Percentiles rank a stretch among this genome's conserved stretches.
These are phyloP conservation scores for Catenaria anguillulae DNA, from an alignment of 371 early-diverging fungal species.

Conservation along the genomic window DNA sequence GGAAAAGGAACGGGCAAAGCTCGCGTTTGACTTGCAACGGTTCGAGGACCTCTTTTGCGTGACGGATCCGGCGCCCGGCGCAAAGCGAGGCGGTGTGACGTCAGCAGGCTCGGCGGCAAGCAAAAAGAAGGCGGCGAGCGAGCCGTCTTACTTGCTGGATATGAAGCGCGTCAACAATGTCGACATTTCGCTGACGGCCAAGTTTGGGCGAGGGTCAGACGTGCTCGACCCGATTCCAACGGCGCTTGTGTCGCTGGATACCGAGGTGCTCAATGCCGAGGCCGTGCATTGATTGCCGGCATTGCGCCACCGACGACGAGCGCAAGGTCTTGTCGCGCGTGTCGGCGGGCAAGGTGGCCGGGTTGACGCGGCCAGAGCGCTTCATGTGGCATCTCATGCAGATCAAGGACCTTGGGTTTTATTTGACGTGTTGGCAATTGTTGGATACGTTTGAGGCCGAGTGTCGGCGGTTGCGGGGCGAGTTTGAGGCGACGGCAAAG, in stretches of 20 bases:
- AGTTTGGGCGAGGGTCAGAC: neutral
- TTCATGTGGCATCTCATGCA: conserved; percentile 23
- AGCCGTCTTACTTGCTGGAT: conserved; percentile 23
- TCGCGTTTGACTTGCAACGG: conserved; percentile 20
- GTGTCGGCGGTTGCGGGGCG: neutral
- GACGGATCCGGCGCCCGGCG: neutral
- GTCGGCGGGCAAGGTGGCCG: neutral
- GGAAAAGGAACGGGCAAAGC: conserved; percentile 1
- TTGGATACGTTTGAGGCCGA: neutral
- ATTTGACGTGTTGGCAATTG: neutral
- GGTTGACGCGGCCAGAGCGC: conserved; percentile 28
- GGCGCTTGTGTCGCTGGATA: conserved; percentile 17
- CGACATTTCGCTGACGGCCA: conserved; percentile 20
- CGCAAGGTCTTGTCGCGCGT: conserved; percentile 9
- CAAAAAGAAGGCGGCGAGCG: neutral
- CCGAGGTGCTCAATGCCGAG: neutral
- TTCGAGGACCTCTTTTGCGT: conserved; percentile 26
- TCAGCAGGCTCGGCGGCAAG: neutral
- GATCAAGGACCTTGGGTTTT: conserved; percentile 13
- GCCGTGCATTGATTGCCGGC: neutral
- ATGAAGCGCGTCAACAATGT: conserved; percentile 33
- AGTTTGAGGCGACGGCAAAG: conserved; percentile 9
- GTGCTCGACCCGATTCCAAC: conserved; percentile 6
- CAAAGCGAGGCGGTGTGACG: no score
- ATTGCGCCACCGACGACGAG: conserved; percentile 27